Base-by-base conservation (phyloP, 2,329 filamentous ascomycete species). In the Microdochium paspali region DNA sequence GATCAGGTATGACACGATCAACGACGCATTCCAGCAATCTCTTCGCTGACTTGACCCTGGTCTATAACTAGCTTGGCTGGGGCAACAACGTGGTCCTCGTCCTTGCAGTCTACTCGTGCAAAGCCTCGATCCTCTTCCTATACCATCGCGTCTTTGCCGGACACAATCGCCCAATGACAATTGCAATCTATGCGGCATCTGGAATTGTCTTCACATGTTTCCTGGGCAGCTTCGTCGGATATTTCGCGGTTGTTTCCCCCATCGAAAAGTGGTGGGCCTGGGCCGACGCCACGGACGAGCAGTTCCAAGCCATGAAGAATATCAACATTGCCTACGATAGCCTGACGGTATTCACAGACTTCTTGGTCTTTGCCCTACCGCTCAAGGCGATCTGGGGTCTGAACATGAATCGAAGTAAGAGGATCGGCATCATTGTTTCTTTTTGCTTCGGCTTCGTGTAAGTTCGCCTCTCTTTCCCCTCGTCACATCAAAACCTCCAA, bases 371-470 rank as follows among this genome's bases (percentile, higher is more conserved):
- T 26, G 5, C 45, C 32, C 40, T 50, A 15, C 48, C 48, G 18
- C 40, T 50, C 18, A 47, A 47, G 28, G 24, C 42, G 10, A 50
- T 50, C 23, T 50, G 45, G 45, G 42, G 48, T 9, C 40, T 50
- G 28, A 47, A 45, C 20, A 47, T 50, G 45, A 47, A 43, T 26
- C 45, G 45, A 15, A 39, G 42, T 28, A 47, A 50, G 42, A 44
- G 42, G 40, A 47, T 47, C 30, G 42, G 40, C 12, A 32, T 50
- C n/a, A 47, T 50, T 45, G 28, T 50, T 15, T 45, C 45, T 28
- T 47, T 50, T 40, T 47, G 45, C 28, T 47, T 50, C 20, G 48
- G 48, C 23, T 50, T 47, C 48, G 20, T 50, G 48, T 50, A 47
- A 50, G 48, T 47, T 26, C n/a, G 5, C 26, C 25, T 44, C 15